These are phyloP conservation scores for Theobroma cacao DNA, from an alignment of 345 rosid species.

Conservation along the genomic window DNA sequence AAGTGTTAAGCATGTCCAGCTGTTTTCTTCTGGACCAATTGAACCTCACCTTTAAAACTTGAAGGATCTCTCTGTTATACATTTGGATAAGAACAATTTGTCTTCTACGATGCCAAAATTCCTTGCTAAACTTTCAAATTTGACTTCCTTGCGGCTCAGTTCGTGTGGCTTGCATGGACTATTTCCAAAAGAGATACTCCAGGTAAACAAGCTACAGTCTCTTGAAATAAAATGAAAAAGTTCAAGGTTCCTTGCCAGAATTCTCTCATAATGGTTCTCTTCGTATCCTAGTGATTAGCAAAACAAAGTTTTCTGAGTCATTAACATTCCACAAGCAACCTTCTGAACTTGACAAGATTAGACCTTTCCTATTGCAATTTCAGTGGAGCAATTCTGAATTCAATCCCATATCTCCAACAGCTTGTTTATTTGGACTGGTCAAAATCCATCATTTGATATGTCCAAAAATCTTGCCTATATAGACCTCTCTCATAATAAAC, in stretches of 20 bases:
- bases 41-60: slow-evolving; percentile 13
- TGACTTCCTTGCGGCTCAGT: slow-evolving; percentile 20
- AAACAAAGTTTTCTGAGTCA: slow-evolving; percentile 19
- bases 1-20: slow-evolving; percentile 26
- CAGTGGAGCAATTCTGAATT: slow-evolving; percentile 26
- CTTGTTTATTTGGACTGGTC: slow-evolving; percentile 35
- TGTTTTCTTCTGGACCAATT: slow-evolving; percentile 35
- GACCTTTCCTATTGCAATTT: slow-evolving; percentile 12
- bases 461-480: slow-evolving; percentile 22
- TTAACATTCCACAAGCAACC: slow-evolving; percentile 17
- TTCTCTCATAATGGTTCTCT: slow-evolving; percentile 19
- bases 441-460: slow-evolving; percentile 24
- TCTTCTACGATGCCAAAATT: slow-evolving; percentile 21
- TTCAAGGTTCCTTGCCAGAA: slow-evolving; percentile 16
- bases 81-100: slow-evolving; percentile 24
- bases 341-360: slow-evolving; percentile 24
- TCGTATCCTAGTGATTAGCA: slow-evolving; percentile 14
- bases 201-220: slow-evolving; percentile 13
- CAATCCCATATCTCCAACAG: slow-evolving; percentile 21
- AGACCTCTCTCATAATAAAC: slow-evolving; percentile 27
- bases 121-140: slow-evolving; percentile 16
- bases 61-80: slow-evolving; percentile 17
- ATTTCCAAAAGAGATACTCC: slow-evolving; percentile 27
- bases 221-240: slow-evolving; percentile 26
- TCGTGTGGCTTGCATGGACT: slow-evolving; percentile 6